Evolutionary conservation across 179 eudicot genomes (phyloP).

Genomic region (Beta lomatogona): DNA sequence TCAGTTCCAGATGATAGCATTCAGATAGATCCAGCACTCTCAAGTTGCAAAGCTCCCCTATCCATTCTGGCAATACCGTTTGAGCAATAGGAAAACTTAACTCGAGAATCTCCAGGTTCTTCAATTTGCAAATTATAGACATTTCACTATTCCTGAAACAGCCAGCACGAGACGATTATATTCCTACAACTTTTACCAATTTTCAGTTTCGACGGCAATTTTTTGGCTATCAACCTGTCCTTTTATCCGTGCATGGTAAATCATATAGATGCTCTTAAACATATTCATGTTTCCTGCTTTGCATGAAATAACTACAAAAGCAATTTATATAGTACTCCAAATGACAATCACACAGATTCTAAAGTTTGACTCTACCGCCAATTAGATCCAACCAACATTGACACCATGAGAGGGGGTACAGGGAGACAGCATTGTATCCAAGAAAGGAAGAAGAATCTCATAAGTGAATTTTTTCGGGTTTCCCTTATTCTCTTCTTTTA

Average conservation of each 20-base stretch:
- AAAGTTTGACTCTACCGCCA: too few relatives aligned
- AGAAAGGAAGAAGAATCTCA: too few relatives aligned
- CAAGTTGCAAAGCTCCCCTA: constrained; percentile 7
- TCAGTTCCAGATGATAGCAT: neutral
- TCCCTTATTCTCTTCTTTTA: too few relatives aligned
- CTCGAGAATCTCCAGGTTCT: constrained; percentile 1
- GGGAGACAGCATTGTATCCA: too few relatives aligned
- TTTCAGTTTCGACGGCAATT: neutral
- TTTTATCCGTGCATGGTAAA: neutral
- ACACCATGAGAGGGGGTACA: too few relatives aligned
- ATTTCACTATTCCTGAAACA: neutral
- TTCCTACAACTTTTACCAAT: too few relatives aligned
- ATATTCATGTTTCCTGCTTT: too few relatives aligned
- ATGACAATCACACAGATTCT: too few relatives aligned
- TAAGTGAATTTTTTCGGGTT: too few relatives aligned
- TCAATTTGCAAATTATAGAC: neutral
- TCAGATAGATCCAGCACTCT: constrained; percentile 3
- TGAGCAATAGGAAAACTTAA: neutral
- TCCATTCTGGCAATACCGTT: neutral
- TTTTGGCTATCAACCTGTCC: neutral
- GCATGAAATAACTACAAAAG: too few relatives aligned
- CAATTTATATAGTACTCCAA: too few relatives aligned
- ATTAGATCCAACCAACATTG: too few relatives aligned
- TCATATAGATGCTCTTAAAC: neutral
- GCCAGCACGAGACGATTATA: neutral